Conservation (phyloP, 768 basidiomycete species). For the Dictyophora rubrovolvata region DNA sequence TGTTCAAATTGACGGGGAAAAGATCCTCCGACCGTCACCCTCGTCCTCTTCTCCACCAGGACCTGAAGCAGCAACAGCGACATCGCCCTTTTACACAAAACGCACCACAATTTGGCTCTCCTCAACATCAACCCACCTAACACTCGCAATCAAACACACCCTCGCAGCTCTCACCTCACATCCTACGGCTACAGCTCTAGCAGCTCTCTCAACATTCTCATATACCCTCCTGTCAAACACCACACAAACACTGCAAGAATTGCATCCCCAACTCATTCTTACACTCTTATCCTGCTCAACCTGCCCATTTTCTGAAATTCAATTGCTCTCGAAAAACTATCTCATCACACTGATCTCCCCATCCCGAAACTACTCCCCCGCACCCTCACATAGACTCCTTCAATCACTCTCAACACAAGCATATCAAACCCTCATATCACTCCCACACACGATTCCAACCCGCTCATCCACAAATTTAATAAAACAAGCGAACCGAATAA, state of each 20-base stretch:
- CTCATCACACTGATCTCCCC: slow-evolving; percentile 35
- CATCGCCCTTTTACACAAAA: slow-evolving; percentile 34
- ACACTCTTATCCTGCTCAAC: slow-evolving; percentile 66
- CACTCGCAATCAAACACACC: slow-evolving; percentile 63
- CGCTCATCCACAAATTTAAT: slow-evolving; percentile 67
- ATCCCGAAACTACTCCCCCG: slow-evolving; percentile 6
- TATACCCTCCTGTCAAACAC: slow-evolving; percentile 43
- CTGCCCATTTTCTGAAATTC: slow-evolving; percentile 45
- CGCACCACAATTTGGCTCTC: slow-evolving; percentile 72
- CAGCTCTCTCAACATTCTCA: slow-evolving; percentile 48
- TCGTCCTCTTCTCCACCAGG: background rate
- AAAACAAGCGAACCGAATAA: slow-evolving; percentile 56
- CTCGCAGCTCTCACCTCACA: slow-evolving; percentile 65
- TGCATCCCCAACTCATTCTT: slow-evolving; percentile 56
- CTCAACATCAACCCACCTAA: slow-evolving; percentile 73
- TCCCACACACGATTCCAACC: slow-evolving; percentile 63
- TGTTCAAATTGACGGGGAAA: slow-evolving; percentile 12
- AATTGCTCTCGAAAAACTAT: slow-evolving; percentile 33
- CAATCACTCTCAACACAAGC: slow-evolving; percentile 55
- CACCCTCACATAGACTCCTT: slow-evolving; percentile 36
- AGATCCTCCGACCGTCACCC: background rate
- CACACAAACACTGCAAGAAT: slow-evolving; percentile 52
- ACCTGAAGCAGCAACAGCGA: background rate
- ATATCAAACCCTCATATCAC: slow-evolving; percentile 48
- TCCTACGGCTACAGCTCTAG: slow-evolving; percentile 54